These are phyloP conservation scores for Pyrenophora graminea DNA, from an alignment of 2,329 filamentous ascomycete species.

Conservation along the genomic window DNA sequence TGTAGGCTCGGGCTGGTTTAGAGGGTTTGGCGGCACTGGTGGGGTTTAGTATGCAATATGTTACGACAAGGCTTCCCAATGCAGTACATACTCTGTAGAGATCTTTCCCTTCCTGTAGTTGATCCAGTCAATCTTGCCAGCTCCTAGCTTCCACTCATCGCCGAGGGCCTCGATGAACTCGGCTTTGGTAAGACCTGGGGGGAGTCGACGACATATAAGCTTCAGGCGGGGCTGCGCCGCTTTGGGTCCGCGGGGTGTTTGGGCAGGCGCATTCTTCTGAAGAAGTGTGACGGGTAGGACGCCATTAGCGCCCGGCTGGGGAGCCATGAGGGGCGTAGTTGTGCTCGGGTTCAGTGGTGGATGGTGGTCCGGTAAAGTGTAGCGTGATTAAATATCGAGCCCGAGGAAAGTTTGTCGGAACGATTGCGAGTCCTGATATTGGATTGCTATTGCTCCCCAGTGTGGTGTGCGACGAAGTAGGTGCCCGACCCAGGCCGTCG, in stretches of 20 bases:
- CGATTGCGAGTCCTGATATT: background rate
- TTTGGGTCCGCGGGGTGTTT: constrained; percentile 42
- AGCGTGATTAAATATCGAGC: too few species aligned
- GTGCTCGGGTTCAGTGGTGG: background rate
- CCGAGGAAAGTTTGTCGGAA: background rate
- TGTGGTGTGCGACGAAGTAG: too few species aligned
- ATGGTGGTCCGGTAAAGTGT: background rate
- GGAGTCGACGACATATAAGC: constrained; percentile 79
- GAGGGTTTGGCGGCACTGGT: constrained; percentile 74
- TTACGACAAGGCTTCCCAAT: background rate
- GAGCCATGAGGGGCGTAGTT: constrained; percentile 29
- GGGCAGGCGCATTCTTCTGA: constrained; percentile 41
- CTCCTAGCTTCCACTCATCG: constrained; percentile 78
- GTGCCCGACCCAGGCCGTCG: too few species aligned
- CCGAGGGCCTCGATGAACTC: constrained; percentile 78
- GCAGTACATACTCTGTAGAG: constrained; percentile 72
- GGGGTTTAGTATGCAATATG: background rate
- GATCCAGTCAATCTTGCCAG: constrained; percentile 83
- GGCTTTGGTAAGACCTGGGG: constrained; percentile 78
- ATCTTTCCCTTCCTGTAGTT: constrained; percentile 75
- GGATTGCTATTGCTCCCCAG: too few species aligned
- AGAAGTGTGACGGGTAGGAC: constrained; percentile 45
- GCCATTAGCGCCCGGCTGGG: constrained; percentile 43
- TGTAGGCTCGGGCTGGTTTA: constrained; percentile 75
- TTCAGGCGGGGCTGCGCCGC: constrained; percentile 71